phyloP scores from a whole-genome alignment of 2,329 filamentous ascomycete genomes.

The Neurospora sp. region DNA sequence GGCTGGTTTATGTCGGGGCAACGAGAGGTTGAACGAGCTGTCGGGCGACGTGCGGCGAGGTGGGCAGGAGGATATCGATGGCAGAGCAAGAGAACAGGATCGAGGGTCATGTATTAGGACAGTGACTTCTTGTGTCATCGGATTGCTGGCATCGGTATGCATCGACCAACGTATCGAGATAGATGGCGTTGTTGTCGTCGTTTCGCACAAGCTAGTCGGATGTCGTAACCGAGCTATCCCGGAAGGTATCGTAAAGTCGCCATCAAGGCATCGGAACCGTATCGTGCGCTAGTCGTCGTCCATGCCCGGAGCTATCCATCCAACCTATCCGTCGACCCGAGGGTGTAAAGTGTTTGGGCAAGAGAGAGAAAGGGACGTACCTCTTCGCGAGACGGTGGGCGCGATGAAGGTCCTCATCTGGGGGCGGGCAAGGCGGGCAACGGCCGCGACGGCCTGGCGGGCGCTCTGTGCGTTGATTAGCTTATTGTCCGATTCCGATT shows the following conservation, averaged over 20 bases:
- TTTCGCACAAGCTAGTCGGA: background rate
- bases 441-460: slow-evolving; percentile 39
- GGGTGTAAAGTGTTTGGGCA: background rate
- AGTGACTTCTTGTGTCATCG: background rate
- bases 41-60: background rate
- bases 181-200: background rate
- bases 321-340: background rate
- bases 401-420: slow-evolving; percentile 49
- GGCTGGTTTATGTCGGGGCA: background rate
- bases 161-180: background rate
- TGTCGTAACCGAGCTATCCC: background rate
- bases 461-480: slow-evolving; percentile 32
- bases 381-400: slow-evolving; percentile 51
- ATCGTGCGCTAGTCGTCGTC: background rate
- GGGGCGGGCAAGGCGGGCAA: slow-evolving; percentile 39
- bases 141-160: background rate
- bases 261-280: background rate
- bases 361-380: slow-evolving; percentile 32
- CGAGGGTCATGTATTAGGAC: background rate
- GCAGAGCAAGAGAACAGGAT: background rate
- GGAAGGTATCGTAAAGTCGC: background rate
- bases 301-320: background rate
- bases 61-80: background rate
- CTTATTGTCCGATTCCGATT: slow-evolving; percentile 17
- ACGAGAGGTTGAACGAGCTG: background rate